Evolutionary conservation across 2,329 filamentous ascomycete species (phyloP), one percentile per base, ranked within the genome.

Genomic region (Xylariaceae sp.): DNA sequence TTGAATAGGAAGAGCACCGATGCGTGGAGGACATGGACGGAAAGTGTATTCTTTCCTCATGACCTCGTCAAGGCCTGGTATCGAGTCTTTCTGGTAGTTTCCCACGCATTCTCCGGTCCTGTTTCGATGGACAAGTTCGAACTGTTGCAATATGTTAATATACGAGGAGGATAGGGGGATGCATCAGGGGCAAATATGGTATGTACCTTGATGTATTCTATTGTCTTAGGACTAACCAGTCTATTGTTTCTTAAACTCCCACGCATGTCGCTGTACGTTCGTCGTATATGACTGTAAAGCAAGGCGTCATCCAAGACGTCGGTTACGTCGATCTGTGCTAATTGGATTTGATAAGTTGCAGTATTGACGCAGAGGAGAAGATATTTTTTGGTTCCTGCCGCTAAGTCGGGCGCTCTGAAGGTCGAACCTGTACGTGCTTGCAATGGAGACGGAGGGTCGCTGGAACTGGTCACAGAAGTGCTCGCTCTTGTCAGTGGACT

Each of bases 321-420:
- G 6, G 56, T 57, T 2, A 57, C 40, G 22, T 58, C 56, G 11
- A 58, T 51, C 14, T 57, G 57, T 7, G 39, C 42, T 2, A 58
- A 18, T 38, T 45, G 33, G 15, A 55, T 51, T 17, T 32, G 17
- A 45, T 40, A n/a, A n/a, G 18, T 19, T 6, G 43, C 39, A 0
- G 55, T 58, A 31, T 58, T 59, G 17, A 59, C 56, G 35, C 54
- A 58, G 6, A 59, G 46, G 6, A 59, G 51, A 35, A 59, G 44
- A 40, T 46, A 55, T 9, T 49, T 49, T 15, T 56, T 58, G 9
- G 48, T 54, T 6, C 54, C 54, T 1, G 41, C 36, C 5, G 48
- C 41, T 15, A 55, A 17, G 35, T 22, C 18, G n/a, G 48, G 45
- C 5, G 42, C 22, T 22, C 14, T 30, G 36, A 38, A 40, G 6